Evolutionary conservation across 1,284 basidiomycete genomes (phyloP), one percentile per base, ranked within the genome.

Genomic region (Entoloma clypeatum): DNA sequence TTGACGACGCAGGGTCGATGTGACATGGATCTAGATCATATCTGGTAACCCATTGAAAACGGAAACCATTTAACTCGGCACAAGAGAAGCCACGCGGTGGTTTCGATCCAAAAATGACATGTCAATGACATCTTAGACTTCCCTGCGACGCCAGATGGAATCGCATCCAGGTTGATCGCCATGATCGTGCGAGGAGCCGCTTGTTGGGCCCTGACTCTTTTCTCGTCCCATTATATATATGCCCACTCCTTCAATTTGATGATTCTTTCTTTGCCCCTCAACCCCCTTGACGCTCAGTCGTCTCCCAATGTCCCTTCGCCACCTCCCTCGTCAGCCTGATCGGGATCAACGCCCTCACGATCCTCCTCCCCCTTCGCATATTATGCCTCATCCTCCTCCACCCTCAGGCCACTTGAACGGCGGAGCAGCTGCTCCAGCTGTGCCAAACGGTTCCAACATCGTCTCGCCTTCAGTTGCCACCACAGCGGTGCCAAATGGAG

Each of bases 331-430:
- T 54, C 77, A 74, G 51, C 58, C 69, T 19, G 78, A 81, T 45
- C 66, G 77, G 53, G 80, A 84, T 59, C 68, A 77, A 26, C 75
- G 79, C 48, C 74, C 81, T 58, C 81, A 79, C 53, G 81, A 83
- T 33, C 31, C 67, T 55, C 63, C 59, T 9, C 72, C 70, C 46
- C 67, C 63, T 0, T 60, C 66, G 7, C 74, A 78, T 54, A n/a
- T n/a, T n/a, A n/a, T n/a, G n/a, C 74, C 81, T 58, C 81, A 79
- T 53, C 81, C 83, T 33, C 31, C 67, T 55, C 63, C 59, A 8
- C 72, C 70, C 46, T 67, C 63, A 0, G 59, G 65, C 7, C 74
- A 78, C 55, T 56, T 80, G 34, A 81, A 82, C 51, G 80, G 79
- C 36, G 65, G 52, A 7, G 36, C 63, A 3, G 41, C 60, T n/a